A percentile compares a stretch with the other conserved stretches of the same genome.
Evolutionary conservation across 2,329 filamentous ascomycete genomes (phyloP).

Genomic region (Ophiostoma sp.): DNA sequence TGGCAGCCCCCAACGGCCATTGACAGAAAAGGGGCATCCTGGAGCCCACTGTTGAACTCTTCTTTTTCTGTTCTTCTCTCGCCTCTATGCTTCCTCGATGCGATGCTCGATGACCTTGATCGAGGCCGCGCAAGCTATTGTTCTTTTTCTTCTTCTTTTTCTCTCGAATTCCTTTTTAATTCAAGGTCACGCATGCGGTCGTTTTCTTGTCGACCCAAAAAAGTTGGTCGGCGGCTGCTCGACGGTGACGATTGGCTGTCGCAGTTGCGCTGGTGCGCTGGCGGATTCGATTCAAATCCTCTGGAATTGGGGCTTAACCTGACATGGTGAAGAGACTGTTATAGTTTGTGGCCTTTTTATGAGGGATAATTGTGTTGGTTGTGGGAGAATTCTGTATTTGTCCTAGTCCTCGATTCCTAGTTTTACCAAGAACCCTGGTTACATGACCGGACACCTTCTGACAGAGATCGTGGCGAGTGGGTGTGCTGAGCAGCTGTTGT

Average conservation of each 20-base stretch:
- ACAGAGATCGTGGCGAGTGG: not conserved
- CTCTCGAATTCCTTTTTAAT: not conserved
- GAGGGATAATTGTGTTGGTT: too few species aligned
- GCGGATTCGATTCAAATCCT: not conserved
- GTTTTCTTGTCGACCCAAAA: not conserved
- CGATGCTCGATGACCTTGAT: not conserved
- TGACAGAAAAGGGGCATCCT: not conserved
- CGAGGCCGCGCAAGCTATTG: not conserved
- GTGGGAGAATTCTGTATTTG: too few species aligned
- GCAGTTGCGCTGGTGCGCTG: not conserved
- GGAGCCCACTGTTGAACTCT: not conserved
- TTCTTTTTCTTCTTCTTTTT: not conserved
- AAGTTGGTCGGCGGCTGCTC: constrained; percentile 14
- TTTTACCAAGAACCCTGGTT: too few species aligned
- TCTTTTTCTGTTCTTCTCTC: not conserved
- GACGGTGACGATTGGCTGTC: constrained; percentile 17
- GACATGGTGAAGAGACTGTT: not conserved
- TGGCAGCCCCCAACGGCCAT: constrained; percentile 9
- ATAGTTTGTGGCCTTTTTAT: too few species aligned
- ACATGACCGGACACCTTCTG: too few species aligned
- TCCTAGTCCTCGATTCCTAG: too few species aligned
- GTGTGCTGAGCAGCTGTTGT: not conserved
- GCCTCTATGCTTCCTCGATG: not conserved
- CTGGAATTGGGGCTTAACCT: not conserved
- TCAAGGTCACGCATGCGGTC: not conserved